phyloP scores from a whole-genome alignment of 345 rosid species.

The Geranium brycei region DNA sequence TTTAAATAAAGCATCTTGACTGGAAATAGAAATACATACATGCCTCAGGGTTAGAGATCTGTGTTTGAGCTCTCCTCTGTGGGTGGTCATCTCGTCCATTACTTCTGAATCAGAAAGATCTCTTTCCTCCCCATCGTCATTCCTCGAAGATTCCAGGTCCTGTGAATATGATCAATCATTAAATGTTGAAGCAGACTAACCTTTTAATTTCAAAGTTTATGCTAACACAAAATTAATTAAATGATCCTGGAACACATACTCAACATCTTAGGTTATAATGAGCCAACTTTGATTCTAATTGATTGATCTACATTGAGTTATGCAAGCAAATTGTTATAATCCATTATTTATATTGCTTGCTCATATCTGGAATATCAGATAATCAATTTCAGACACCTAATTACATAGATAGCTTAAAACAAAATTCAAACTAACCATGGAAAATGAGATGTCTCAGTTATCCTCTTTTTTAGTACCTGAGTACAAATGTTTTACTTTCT shows the following conservation, averaged over 20 bases:
- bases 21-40: conserved; percentile 4
- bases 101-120: conserved; percentile 13
- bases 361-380: no score
- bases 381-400: not conserved
- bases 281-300: not conserved
- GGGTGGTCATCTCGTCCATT: conserved; percentile 20
- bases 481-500: no score
- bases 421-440: not conserved
- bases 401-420: not conserved
- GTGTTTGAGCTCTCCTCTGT: conserved; percentile 23
- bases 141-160: conserved; percentile 5
- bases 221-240: not conserved
- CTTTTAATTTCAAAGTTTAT: not conserved
- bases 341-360: not conserved
- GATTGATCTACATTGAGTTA: not conserved
- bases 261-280: no score
- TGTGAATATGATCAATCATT: not conserved
- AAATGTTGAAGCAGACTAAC: not conserved
- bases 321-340: not conserved
- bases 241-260: not conserved
- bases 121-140: conserved; percentile 2
- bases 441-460: not conserved
- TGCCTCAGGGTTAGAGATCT: conserved; percentile 13
- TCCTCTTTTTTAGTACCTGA: not conserved
- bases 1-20: conserved; percentile 7